Evolutionary conservation across 2,329 filamentous ascomycete genomes (phyloP), one percentile per base, ranked within the genome.

Genomic region (Akanthomyces lecanii): DNA sequence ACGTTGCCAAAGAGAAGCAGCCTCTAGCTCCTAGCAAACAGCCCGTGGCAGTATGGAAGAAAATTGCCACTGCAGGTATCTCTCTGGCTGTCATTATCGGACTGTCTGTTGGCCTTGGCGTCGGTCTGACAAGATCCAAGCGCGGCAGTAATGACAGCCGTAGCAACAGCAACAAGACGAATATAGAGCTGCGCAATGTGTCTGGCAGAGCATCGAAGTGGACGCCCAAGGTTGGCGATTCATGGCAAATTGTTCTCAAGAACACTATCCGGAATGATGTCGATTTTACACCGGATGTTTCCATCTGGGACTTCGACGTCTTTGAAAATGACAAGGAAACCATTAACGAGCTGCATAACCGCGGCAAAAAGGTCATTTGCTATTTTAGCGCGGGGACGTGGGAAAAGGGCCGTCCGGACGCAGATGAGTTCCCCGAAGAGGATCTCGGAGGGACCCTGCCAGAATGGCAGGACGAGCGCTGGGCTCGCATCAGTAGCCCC

Each of bases 351-450:
- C 85, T 88, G 71, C 77, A 81, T 63, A 84, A 82, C 57, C 72
- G 76, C 6, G 82, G 81, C 10, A 83, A 83, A 69, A 85, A 83
- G 65, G 83, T 90, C 61, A 87, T 91, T 64, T 92, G 89, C 77
- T 92, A 92, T 75, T 91, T 91, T 76, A 88, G 85, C 58, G 88
- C 87, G 0, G 89, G 89, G 1, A 87, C 84, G 8, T 90, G 82
- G 68, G 89, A 92, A 73, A 71, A 85, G 58, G 85, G 81, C 76
- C 81, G 89, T 3, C 74, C 79, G 0, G 89, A 91, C 70, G 78
- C 80, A 21, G 70, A 69, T 36, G 68, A 82, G 5, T 91, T 90
- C 69, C 69, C 75, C 8, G 65, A 77, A 1, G 71, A 74, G 0
- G 88, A 90, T 66, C 71, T 86, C 48, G 89, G 88, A 23, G 79